phyloP scores from a whole-genome alignment of 192 early-diverging fungal genomes.

The Oehlia diaphana region DNA sequence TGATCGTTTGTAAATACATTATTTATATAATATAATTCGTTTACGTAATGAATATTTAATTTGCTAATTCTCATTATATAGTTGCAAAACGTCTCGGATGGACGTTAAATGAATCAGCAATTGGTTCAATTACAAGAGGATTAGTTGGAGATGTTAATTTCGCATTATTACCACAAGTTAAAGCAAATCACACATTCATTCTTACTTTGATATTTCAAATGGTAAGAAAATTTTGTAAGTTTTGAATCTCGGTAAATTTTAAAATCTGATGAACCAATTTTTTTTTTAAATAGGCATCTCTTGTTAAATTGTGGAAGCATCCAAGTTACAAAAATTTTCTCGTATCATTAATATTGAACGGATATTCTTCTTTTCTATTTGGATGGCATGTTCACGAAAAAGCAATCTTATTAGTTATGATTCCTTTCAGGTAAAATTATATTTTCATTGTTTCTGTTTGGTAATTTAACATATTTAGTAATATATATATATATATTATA shows the following conservation, averaged over 20 bases:
- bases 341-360: slow-evolving; percentile 73
- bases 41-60: not conserved
- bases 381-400: slow-evolving; percentile 99
- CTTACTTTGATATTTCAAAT: slow-evolving; percentile 73
- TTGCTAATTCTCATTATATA: not conserved
- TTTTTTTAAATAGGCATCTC: slow-evolving; percentile 33
- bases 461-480: not conserved
- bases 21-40: slow-evolving; percentile 23
- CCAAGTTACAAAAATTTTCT: slow-evolving; percentile 66
- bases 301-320: slow-evolving; percentile 56
- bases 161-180: slow-evolving; percentile 73
- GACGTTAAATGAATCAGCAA: slow-evolving; percentile 45
- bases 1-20: slow-evolving; percentile 55
- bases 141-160: slow-evolving; percentile 87
- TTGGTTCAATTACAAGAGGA: slow-evolving; percentile 79
- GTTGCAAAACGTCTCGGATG: slow-evolving; percentile 39
- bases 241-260: not conserved
- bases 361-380: slow-evolving; percentile 87
- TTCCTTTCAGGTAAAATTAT: slow-evolving; percentile 58
- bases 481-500: not conserved
- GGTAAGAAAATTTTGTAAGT: slow-evolving; percentile 41
- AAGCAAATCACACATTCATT: slow-evolving; percentile 68
- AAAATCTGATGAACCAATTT: not conserved
- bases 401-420: slow-evolving; percentile 79
- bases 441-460: not conserved